Conservation (phyloP, 192 early-diverging fungal genomes). For the Jimgerdemannia lactiflua region DNA sequence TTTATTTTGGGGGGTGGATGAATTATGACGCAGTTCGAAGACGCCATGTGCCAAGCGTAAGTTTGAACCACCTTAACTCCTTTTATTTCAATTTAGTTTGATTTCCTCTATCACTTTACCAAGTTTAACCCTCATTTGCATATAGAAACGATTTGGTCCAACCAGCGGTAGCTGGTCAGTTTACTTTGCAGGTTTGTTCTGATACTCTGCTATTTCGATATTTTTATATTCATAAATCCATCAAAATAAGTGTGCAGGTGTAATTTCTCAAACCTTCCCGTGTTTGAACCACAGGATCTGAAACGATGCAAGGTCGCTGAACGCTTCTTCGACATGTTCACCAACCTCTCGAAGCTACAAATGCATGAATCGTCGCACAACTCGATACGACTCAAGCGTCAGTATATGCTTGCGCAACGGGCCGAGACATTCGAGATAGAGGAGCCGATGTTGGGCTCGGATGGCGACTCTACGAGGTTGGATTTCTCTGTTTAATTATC, state of each 20-base stretch:
- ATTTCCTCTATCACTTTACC: too few species aligned
- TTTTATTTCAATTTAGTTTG: too few species aligned
- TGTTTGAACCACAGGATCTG: conserved; percentile 12
- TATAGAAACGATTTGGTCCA: conserved; percentile 30
- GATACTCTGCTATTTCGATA: background rate
- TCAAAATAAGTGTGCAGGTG: background rate
- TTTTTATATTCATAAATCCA: background rate
- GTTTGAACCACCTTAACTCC: background rate
- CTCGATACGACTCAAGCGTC: conserved; percentile 13
- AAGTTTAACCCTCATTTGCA: background rate
- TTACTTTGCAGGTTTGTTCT: conserved; percentile 9
- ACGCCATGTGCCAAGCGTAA: conserved; percentile 33
- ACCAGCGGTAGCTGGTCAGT: conserved; percentile 22
- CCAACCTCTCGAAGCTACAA: conserved; percentile 26
- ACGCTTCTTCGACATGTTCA: conserved; percentile 36
- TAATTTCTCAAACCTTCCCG: background rate
- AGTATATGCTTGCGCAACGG: conserved; percentile 5
- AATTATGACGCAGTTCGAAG: conserved; percentile 24
- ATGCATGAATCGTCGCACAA: conserved; percentile 32
- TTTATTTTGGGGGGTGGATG: conserved; percentile 1
- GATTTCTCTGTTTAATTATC: background rate
- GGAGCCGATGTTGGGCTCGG: background rate
- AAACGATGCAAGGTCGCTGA: conserved; percentile 28
- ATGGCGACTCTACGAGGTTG: background rate
- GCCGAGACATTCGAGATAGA: background rate